A percentile compares a stretch with the other conserved stretches of the same genome.
Conservation (phyloP, 129 eudicot species). For the Pulicaria dysenterica region DNA sequence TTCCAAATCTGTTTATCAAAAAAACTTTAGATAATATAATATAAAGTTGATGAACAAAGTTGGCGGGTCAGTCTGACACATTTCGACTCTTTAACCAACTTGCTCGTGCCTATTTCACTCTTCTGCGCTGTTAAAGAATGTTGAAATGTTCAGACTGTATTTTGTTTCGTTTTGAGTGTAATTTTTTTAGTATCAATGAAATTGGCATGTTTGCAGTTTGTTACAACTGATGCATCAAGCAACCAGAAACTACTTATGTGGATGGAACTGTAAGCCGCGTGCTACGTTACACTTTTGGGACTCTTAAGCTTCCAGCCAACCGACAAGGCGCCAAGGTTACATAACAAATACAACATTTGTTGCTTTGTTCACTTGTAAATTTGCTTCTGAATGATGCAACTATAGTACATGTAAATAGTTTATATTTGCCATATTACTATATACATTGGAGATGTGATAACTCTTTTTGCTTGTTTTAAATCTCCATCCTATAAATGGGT, state of each 20-base stretch:
- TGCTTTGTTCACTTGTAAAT: constrained; percentile 7
- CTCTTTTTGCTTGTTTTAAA: too few relatives aligned
- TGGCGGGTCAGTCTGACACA: background rate
- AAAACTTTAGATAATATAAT: background rate
- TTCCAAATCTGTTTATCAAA: constrained; percentile 5
- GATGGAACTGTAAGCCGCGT: constrained; percentile 43
- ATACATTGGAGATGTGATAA: background rate
- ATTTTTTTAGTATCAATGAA: background rate
- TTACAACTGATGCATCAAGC: constrained; percentile 45
- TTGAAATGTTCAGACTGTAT: background rate
- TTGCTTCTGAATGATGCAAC: constrained; percentile 27
- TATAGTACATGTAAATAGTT: constrained; percentile 19
- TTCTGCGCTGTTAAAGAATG: background rate
- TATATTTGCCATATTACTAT: background rate
- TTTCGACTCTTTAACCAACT: background rate
- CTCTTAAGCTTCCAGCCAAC: background rate
- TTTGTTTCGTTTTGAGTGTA: background rate
- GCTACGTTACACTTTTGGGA: background rate
- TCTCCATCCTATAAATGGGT: too few relatives aligned
- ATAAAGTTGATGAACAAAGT: background rate
- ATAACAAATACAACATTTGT: background rate
- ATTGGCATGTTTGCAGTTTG: constrained; percentile 43
- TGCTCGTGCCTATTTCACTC: background rate
- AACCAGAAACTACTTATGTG: constrained; percentile 60
- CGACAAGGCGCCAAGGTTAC: too few relatives aligned